Conservation (phyloP, 805 yeast species). For the Pachysolen tannophilus region DNA sequence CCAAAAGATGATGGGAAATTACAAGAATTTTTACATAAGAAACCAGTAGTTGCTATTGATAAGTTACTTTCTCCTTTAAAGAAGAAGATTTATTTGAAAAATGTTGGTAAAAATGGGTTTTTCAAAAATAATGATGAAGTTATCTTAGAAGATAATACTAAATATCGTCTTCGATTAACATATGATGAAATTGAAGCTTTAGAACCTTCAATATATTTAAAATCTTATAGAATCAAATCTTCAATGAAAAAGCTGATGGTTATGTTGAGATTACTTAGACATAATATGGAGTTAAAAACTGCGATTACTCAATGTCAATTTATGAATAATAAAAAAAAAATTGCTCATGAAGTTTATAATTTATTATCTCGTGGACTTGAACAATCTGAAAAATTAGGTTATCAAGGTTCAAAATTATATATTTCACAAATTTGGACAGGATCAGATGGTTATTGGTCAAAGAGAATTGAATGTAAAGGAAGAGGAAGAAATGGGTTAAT, state of each 20-base stretch:
- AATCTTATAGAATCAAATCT: conserved; percentile 78
- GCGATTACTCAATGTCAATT: conserved; percentile 94
- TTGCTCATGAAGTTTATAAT: conserved; percentile 72
- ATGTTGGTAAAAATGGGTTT: conserved; percentile 56
- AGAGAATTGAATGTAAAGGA: conserved; percentile 75
- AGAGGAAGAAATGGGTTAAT: conserved; percentile 85
- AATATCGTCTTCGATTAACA: conserved; percentile 50
- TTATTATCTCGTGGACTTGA: conserved; percentile 64
- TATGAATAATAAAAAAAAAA: conserved; percentile 56
- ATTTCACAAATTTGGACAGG: conserved; percentile 87
- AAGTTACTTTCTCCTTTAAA: conserved; percentile 63
- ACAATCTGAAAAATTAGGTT: conserved; percentile 55
- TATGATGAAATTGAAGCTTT: conserved; percentile 64
- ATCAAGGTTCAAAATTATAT: conserved; percentile 55
- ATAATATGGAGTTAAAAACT: conserved; percentile 56
- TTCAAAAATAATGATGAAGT: conserved; percentile 57
- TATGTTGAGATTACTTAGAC: conserved; percentile 69
- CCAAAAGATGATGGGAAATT: conserved; percentile 26
- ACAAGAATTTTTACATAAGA: conserved; percentile 44
- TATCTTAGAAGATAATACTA: conserved; percentile 31
- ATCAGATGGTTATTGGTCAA: conserved; percentile 69
- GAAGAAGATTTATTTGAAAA: conserved; percentile 50
- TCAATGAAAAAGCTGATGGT: conserved; percentile 82
- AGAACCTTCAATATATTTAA: conserved; percentile 81
- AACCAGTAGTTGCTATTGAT: conserved; percentile 47